A percentile compares a stretch with the other conserved stretches of the same genome.
Conservation (phyloP, 345 rosid species). For the Murraya paniculata region DNA sequence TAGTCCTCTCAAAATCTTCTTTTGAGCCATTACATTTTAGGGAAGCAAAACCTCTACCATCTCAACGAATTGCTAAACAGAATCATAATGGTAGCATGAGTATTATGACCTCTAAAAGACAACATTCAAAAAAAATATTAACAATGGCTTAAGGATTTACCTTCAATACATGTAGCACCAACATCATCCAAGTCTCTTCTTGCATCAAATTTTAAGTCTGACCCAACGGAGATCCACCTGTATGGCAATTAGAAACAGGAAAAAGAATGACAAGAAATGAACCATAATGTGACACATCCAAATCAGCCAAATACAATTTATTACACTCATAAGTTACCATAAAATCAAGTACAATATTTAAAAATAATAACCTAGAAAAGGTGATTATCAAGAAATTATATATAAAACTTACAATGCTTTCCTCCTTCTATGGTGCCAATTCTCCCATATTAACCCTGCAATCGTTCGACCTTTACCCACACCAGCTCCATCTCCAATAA, state of each 20-base stretch:
- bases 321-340: neutral
- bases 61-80: neutral
- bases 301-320: neutral
- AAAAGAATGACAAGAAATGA: constrained; percentile 15
- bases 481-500: constrained; percentile 99
- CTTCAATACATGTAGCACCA: constrained; percentile 76
- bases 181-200: constrained; percentile 99
- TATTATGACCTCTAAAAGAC: neutral
- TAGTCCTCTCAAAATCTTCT: neutral
- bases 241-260: constrained; percentile 25
- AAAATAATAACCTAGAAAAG: neutral
- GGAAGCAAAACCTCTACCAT: neutral
- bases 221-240: constrained; percentile 99
- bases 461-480: constrained; percentile 98
- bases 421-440: constrained; percentile 81
- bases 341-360: neutral
- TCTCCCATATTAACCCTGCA: constrained; percentile 97
- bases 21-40: neutral
- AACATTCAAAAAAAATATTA: constrained; percentile 8
- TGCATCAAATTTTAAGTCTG: constrained; percentile 92
- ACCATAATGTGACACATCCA: neutral
- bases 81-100: neutral
- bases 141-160: constrained; percentile 32
- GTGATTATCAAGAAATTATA: neutral
- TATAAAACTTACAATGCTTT: constrained; percentile 70